These are phyloP conservation scores for Diaporthe citri DNA, from an alignment of 2,329 filamentous ascomycete species.

Conservation along the genomic window DNA sequence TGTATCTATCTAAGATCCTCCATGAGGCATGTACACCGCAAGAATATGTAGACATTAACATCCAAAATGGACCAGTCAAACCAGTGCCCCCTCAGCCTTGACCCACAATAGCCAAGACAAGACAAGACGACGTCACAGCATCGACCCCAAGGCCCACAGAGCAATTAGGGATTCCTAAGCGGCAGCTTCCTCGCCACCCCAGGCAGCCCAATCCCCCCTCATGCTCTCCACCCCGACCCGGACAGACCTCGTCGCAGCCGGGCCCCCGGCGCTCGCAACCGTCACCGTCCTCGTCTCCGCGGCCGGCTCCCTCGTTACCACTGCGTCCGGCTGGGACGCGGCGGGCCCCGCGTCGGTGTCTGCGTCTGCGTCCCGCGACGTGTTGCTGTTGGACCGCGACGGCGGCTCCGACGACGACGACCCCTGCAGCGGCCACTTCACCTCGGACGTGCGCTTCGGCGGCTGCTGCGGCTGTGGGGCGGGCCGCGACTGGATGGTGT, in stretches of 20 bases:
- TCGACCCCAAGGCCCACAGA: too few species aligned
- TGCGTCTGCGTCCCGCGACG: conserved; percentile 4
- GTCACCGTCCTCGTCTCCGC: not conserved
- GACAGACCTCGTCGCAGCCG: not conserved
- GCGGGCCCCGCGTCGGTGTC: not conserved
- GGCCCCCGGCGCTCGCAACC: not conserved
- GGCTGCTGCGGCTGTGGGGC: not conserved
- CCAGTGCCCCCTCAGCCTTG: not conserved
- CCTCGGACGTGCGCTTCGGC: conserved; percentile 27
- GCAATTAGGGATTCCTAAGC: not conserved
- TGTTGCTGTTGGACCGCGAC: conserved; percentile 27
- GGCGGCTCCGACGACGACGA: conserved; percentile 6
- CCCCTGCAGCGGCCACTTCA: conserved; percentile 36
- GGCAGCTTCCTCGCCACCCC: conserved; percentile 24
- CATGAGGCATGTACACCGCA: not conserved
- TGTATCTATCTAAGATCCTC: conserved; percentile 6
- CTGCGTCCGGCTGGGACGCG: not conserved
- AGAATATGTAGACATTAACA: conserved; percentile 31
- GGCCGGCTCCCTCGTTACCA: not conserved
- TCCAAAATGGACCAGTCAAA: conserved; percentile 10
- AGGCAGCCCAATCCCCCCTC: conserved; percentile 20
- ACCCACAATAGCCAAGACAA: not conserved
- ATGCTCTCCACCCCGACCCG: conserved; percentile 19
- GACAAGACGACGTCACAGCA: not conserved
- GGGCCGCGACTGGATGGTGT: not conserved